Evolutionary conservation across 2,329 filamentous ascomycete species (phyloP).

Genomic region (Fusarium tupiense): DNA sequence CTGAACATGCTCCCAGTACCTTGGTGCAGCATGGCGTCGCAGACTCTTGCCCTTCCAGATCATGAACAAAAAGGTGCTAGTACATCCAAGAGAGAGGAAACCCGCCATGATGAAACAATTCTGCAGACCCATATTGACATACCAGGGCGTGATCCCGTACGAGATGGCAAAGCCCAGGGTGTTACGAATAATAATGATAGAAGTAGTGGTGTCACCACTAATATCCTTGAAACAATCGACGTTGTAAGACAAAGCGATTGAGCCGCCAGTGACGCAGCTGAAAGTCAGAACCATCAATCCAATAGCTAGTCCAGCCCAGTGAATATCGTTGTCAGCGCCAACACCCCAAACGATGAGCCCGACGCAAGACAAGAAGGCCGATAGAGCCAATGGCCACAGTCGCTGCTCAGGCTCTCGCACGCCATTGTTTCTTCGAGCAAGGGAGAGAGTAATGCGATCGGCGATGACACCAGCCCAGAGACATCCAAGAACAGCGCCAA

Average conservation of each 20-base stretch:
- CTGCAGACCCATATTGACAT: not conserved
- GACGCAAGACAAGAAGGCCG: not conserved
- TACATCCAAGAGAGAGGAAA: not conserved
- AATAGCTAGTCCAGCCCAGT: not conserved
- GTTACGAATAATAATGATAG: not conserved
- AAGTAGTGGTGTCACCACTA: not conserved
- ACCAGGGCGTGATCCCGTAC: not conserved
- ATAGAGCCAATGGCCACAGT: not conserved
- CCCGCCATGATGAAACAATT: not conserved
- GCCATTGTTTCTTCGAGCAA: not conserved
- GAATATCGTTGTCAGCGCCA: not conserved
- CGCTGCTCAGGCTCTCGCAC: not conserved
- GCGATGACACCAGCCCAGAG: not conserved
- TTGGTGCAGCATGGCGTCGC: not conserved
- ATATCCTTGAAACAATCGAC: conserved; percentile 5
- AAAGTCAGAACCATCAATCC: not conserved
- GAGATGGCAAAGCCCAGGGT: not conserved
- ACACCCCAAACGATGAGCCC: not conserved
- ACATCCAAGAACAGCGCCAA: not conserved
- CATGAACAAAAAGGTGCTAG: not conserved
- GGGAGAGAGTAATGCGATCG: not conserved
- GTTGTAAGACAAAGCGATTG: not conserved
- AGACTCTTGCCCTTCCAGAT: not conserved
- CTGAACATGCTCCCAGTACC: not conserved
- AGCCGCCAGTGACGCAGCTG: not conserved